Percentiles rank a stretch among this genome's conserved stretches.
Evolutionary conservation across 192 early-diverging fungal species (phyloP).

Genomic region (Endogone sp.): DNA sequence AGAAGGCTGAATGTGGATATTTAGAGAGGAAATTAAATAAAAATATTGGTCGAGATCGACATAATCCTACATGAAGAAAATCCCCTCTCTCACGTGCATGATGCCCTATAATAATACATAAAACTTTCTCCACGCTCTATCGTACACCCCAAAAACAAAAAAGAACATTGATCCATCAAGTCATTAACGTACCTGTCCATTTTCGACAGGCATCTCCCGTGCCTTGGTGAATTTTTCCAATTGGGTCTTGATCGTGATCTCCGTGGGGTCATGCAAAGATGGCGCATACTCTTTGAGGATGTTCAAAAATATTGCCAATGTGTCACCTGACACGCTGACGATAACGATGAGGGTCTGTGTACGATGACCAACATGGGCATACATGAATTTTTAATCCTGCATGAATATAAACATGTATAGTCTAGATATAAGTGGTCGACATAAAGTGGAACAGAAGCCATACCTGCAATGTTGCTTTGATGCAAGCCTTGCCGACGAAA

Average conservation of each 20-base stretch:
- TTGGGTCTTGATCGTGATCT: constrained; percentile 48
- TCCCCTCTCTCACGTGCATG: too few species aligned
- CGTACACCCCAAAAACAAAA: too few species aligned
- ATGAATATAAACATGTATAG: too few species aligned
- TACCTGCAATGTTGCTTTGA: constrained; percentile 86
- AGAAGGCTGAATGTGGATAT: constrained; percentile 26
- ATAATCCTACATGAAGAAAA: too few species aligned
- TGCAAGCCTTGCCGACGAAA: constrained; percentile 86
- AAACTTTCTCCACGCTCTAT: too few species aligned
- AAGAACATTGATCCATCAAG: constrained; percentile 4
- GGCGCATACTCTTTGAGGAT: constrained; percentile 54
- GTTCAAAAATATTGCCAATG: constrained; percentile 52
- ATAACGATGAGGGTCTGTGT: constrained; percentile 73
- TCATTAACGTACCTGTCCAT: not conserved
- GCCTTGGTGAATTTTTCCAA: constrained; percentile 21
- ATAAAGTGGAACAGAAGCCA: not conserved
- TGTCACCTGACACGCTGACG: constrained; percentile 78
- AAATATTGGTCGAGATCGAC: too few species aligned
- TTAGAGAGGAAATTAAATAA: constrained; percentile 13
- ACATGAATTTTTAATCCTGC: too few species aligned
- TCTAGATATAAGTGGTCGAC: too few species aligned
- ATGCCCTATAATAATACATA: too few species aligned
- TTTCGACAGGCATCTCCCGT: constrained; percentile 3
- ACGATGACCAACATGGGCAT: constrained; percentile 4
- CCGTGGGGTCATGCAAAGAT: constrained; percentile 51